Percentiles rank a stretch among this genome's conserved stretches.
Evolutionary conservation across 208 protist species (phyloP).

Genomic region (Leptomonas pyrrhocoris): DNA sequence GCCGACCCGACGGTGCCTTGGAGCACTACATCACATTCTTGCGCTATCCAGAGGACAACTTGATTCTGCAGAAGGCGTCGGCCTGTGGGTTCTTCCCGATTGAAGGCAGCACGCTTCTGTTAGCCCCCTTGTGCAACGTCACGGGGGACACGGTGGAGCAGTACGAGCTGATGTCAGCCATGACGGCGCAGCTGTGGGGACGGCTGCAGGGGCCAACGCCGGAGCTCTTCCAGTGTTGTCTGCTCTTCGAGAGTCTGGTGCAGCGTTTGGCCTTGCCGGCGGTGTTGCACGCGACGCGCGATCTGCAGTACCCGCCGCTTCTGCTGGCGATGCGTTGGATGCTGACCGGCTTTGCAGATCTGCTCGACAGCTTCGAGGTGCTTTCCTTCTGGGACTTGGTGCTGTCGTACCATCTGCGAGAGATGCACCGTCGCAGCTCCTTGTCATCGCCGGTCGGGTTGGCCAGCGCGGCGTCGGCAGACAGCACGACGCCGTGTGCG

Average conservation of each 20-base stretch:
- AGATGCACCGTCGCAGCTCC: conserved; percentile 54
- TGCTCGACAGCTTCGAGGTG: conserved; percentile 76
- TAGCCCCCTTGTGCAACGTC: conserved; percentile 81
- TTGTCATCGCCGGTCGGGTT: conserved; percentile 46
- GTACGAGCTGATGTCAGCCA: conserved; percentile 71
- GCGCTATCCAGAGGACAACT: conserved; percentile 24
- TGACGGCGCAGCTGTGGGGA: conserved; percentile 80
- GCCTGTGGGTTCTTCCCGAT: conserved; percentile 73
- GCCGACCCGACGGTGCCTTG: conserved; percentile 39
- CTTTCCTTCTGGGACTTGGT: conserved; percentile 86
- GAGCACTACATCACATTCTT: conserved; percentile 73
- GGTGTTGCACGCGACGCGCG: conserved; percentile 61
- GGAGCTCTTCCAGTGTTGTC: conserved; percentile 82
- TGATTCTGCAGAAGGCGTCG: conserved; percentile 42
- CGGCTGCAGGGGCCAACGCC: conserved; percentile 86
- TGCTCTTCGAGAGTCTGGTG: conserved; percentile 78
- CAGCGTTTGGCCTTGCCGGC: conserved; percentile 65
- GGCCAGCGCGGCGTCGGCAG: conserved; percentile 12
- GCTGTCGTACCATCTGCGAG: conserved; percentile 74
- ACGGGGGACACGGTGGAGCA: conserved; percentile 86
- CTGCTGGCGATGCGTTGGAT: conserved; percentile 83
- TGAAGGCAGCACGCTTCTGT: conserved; percentile 48
- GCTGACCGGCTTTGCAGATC: conserved; percentile 73
- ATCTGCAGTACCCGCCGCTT: conserved; percentile 66
- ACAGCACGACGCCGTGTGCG: conserved; percentile 48